phyloP scores from a whole-genome alignment of 495 filamentous ascomycete species.

The Chaetomium cochliodes region DNA sequence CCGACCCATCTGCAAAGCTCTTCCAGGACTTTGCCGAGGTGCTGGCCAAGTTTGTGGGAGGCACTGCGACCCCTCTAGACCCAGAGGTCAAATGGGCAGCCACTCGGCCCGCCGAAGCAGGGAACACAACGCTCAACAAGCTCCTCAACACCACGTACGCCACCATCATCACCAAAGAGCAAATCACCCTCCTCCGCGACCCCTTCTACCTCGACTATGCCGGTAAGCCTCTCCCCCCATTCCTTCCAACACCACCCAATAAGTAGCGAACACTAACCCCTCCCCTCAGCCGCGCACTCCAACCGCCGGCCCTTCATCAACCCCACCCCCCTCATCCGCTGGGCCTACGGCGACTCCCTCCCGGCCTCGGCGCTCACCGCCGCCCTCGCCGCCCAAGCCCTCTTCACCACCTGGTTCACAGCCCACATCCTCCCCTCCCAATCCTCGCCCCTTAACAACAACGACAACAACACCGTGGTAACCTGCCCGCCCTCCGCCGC shows the following conservation, averaged over 20 bases:
- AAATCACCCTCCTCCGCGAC: conserved; percentile 47
- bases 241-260: not conserved
- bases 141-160: conserved; percentile 51
- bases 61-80: conserved; percentile 39
- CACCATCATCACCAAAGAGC: conserved; percentile 51
- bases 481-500: conserved; percentile 36
- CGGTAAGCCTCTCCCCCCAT: not conserved
- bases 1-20: conserved; percentile 36
- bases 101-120: conserved; percentile 37
- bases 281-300: conserved; percentile 35
- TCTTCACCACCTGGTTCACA: conserved; percentile 57
- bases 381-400: conserved; percentile 47
- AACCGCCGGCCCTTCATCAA: conserved; percentile 55
- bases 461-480: conserved; percentile 5
- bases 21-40: conserved; percentile 41
- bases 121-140: conserved; percentile 24
- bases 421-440: conserved; percentile 42
- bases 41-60: conserved; percentile 43
- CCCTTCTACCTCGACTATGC: conserved; percentile 57
- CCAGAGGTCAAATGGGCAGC: conserved; percentile 41
- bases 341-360: conserved; percentile 53
- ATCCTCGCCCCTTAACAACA: too few species aligned
- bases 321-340: conserved; percentile 55
- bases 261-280: not conserved
- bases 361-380: conserved; percentile 39